Base-by-base conservation (phyloP, 176 grass and related monocot genomes). In the Puya raimondii region DNA sequence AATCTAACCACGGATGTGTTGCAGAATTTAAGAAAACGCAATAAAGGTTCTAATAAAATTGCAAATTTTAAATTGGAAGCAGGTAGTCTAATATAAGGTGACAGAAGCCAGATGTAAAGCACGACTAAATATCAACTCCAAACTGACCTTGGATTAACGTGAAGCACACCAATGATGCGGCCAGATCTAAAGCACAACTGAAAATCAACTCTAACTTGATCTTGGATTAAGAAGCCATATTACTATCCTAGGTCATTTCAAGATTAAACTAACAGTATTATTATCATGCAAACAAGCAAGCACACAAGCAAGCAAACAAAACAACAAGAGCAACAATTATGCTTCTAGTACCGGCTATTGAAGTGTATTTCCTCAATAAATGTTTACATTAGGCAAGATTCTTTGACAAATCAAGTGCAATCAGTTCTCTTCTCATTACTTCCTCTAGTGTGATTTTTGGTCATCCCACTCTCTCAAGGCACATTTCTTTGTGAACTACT, bases 21-120 rank as follows among this genome's bases (percentile, higher is more conserved):
- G 33, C 33, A 42, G 56, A 61, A 61, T 18, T 61, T 16, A 61
- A 9, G 56, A 61, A 9, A 61, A 9, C 5, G 66, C 69, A 79
- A 11, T 71, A 76, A 29, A 16, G 22, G 65, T 67, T 66, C 42
- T 63, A 66, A 58, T 17, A 73, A 16, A 48, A 73, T 23, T 61
- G 21, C 21, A 61, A 61, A 61, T 16, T 20, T 18, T 21, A 8
- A 61, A 61, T 18, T 8, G 17, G 16, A 61, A 61, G 56, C 4
- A 22, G 56, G 17, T 61, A 61, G 21, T 18, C 54, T 21, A 59
- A 59, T 15, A 59, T 18, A 59, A 59, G 54, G n/a, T 17, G 16
- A 18, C 14, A 59, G 4, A 59, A 17, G 10, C 56, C 56, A 61
- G 14, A 61, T 18, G 10, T 20, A 61, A 22, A 20, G 16, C 56